Percentiles rank a stretch among this genome's conserved stretches.
These are phyloP conservation scores for Nannochloris sp. DNA, from an alignment of 139 green algal species.

Conservation along the genomic window DNA sequence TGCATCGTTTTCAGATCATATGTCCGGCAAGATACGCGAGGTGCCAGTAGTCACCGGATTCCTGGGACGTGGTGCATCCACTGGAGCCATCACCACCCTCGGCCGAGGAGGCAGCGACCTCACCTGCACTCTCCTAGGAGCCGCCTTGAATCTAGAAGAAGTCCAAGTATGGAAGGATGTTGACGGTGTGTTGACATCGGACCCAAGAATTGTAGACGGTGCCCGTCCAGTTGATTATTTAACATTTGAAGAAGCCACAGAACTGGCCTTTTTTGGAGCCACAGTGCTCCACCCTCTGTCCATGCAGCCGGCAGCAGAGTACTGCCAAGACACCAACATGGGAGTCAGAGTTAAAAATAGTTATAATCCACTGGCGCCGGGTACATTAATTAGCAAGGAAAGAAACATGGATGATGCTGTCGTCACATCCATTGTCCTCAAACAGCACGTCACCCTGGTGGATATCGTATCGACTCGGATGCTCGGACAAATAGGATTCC, in stretches of 20 bases:
- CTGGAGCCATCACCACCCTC: slow-evolving; percentile 90
- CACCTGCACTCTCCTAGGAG: slow-evolving; percentile 88
- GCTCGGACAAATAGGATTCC: slow-evolving; percentile 82
- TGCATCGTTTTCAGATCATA: slow-evolving; percentile 18
- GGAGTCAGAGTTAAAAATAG: slow-evolving; percentile 95
- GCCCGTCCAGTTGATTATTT: slow-evolving; percentile 77
- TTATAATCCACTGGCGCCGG: slow-evolving; percentile 81
- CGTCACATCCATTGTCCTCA: slow-evolving; percentile 93
- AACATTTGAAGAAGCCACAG: slow-evolving; percentile 96
- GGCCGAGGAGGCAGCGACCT: slow-evolving; percentile 91
- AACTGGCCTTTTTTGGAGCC: slow-evolving; percentile 97
- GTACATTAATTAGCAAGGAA: slow-evolving; percentile 72
- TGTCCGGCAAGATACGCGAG: background rate
- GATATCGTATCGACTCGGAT: slow-evolving; percentile 75
- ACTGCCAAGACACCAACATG: slow-evolving; percentile 33
- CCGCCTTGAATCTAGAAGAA: slow-evolving; percentile 68
- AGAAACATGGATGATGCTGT: slow-evolving; percentile 71
- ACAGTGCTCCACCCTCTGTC: slow-evolving; percentile 91
- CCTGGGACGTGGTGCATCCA: slow-evolving; percentile 61
- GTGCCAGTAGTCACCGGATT: slow-evolving; percentile 95
- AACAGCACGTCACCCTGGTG: slow-evolving; percentile 78
- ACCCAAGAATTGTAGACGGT: slow-evolving; percentile 73
- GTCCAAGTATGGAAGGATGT: slow-evolving; percentile 99
- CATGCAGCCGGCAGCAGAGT: slow-evolving; percentile 84
- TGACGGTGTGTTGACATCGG: slow-evolving; percentile 90